Conservation (phyloP, 2,329 filamentous ascomycete genomes). For the Verticillium isaacii region DNA sequence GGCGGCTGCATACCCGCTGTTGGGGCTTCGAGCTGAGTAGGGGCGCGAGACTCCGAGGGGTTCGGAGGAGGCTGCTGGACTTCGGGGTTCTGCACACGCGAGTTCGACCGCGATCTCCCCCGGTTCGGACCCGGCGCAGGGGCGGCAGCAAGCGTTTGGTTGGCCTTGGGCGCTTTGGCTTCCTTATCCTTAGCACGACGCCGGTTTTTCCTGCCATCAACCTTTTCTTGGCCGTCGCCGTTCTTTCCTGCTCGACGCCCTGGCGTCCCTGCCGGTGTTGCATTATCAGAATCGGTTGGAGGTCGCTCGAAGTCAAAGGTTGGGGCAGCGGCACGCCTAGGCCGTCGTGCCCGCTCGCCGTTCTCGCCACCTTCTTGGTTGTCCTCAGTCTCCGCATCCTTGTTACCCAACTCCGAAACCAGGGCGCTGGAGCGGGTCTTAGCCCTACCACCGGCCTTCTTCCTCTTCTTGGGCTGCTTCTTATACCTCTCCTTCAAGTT, state of each 20-base stretch:
- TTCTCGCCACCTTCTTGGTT: conserved; percentile 53
- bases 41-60: conserved; percentile 31
- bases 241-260: conserved; percentile 47
- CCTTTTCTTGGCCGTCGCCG: conserved; percentile 36
- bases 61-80: conserved; percentile 27
- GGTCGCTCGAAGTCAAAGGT: conserved; percentile 64
- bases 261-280: conserved; percentile 53
- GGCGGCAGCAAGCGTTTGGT: conserved; percentile 36
- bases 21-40: conserved; percentile 39
- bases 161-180: conserved; percentile 32
- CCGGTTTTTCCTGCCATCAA: conserved; percentile 34
- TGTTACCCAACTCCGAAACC: conserved; percentile 61
- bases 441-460: conserved; percentile 45
- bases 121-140: conserved; percentile 35
- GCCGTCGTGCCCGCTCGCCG: conserved; percentile 50
- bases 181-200: conserved; percentile 37
- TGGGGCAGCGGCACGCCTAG: conserved; percentile 63
- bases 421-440: conserved; percentile 60
- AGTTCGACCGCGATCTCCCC: conserved; percentile 50
- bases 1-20: conserved; percentile 37
- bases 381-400: conserved; percentile 52
- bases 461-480: conserved; percentile 55
- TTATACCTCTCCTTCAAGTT: conserved; percentile 74
- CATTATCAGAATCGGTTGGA: conserved; percentile 54
- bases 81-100: conserved; percentile 42